Conservation (phyloP, 148 eudicot species). For the Polygonum aviculare region DNA sequence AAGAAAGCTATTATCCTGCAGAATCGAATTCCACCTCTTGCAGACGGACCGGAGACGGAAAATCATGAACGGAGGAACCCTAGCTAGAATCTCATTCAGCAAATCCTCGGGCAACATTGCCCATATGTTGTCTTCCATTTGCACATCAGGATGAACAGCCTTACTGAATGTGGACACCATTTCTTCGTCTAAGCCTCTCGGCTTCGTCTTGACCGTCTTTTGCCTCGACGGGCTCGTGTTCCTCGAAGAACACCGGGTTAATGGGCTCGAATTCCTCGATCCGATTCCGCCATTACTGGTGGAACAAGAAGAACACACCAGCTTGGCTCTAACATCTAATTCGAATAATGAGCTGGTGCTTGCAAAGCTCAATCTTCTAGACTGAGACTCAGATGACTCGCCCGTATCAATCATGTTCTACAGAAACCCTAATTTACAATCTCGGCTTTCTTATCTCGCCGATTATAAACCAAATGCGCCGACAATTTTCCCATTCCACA, state of each 20-base stretch:
- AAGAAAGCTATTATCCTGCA: constrained; percentile 77
- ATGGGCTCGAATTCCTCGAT: constrained; percentile 54
- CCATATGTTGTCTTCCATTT: constrained; percentile 98
- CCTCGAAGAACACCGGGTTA: constrained; percentile 60
- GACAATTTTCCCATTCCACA: neutral
- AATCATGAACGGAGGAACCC: constrained; percentile 95
- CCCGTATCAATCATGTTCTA: constrained; percentile 40
- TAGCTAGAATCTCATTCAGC: constrained; percentile 80
- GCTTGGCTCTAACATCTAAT: constrained; percentile 35
- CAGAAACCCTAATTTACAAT: neutral
- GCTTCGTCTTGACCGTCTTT: constrained; percentile 73
- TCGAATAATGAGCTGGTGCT: constrained; percentile 15
- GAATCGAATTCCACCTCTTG: constrained; percentile 82
- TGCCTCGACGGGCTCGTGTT: constrained; percentile 85
- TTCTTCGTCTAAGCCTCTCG: constrained; percentile 89
- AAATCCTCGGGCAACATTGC: constrained; percentile 95
- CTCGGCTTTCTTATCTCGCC: neutral
- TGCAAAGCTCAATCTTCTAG: constrained; percentile 21
- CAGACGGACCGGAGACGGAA: constrained; percentile 89
- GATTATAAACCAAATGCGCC: neutral
- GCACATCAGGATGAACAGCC: constrained; percentile 54
- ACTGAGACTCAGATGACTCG: constrained; percentile 42
- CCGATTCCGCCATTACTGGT: constrained; percentile 18
- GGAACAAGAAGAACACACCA: constrained; percentile 31
- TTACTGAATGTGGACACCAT: constrained; percentile 54